Conservation (phyloP, 2,329 filamentous ascomycete species). For the Fusarium metavorans region DNA sequence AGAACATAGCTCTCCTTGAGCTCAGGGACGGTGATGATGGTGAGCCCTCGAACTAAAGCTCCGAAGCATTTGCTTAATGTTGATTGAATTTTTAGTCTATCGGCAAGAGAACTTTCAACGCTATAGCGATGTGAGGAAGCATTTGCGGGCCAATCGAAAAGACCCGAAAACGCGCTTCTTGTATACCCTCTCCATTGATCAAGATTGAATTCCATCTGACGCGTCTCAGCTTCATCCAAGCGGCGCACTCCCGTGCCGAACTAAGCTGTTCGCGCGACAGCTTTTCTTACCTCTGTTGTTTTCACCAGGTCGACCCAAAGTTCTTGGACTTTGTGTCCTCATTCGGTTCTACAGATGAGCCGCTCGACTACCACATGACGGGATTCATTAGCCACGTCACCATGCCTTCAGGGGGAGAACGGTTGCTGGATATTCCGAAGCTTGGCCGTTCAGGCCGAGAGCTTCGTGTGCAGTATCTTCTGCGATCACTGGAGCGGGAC, state of each 20-base stretch:
- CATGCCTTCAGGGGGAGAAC: neutral
- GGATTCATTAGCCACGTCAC: conserved; percentile 11
- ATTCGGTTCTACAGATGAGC: conserved; percentile 1
- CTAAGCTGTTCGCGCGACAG: conserved; percentile 12
- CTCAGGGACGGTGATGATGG: no score
- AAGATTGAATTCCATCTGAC: no score
- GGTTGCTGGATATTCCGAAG: neutral
- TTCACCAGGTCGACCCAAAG: conserved; percentile 2
- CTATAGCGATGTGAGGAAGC: no score
- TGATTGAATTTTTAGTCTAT: no score
- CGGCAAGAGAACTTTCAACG: no score
- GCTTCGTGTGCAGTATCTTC: conserved; percentile 13
- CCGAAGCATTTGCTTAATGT: no score
- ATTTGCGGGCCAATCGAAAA: no score
- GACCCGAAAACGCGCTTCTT: no score
- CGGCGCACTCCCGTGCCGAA: neutral
- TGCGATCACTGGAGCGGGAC: conserved; percentile 12
- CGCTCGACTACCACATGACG: conserved; percentile 22
- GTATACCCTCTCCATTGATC: no score
- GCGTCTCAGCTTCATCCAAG: conserved; percentile 12
- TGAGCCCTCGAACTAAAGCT: no score
- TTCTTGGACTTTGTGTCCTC: conserved; percentile 23
- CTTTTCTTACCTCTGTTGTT: neutral
- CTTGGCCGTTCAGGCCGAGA: conserved; percentile 19
- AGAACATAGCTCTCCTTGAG: no score